phyloP scores from a whole-genome alignment of 2,329 filamentous ascomycete genomes.

The Fusarium mangiferae region DNA sequence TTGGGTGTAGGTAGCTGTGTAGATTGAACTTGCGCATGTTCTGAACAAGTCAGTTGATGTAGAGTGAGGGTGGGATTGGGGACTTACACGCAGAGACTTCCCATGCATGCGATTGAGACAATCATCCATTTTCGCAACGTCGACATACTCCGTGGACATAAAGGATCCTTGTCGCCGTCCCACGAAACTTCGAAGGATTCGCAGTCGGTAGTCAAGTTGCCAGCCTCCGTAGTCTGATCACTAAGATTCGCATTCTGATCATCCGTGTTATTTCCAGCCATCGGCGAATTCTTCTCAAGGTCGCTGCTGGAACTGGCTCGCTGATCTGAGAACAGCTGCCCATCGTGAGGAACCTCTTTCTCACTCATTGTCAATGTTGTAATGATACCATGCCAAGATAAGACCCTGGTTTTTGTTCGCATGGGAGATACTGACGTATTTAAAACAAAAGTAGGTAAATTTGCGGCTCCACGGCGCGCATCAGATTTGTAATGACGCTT shows the following conservation, averaged over 20 bases:
- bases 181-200: slow-evolving; percentile 4
- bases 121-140: slow-evolving; percentile 24
- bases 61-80: fast-evolving
- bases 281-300: neutral
- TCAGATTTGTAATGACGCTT: slow-evolving; percentile 25
- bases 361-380: neutral
- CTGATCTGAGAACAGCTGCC: neutral
- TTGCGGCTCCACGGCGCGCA: slow-evolving; percentile 10
- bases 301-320: neutral
- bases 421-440: slow-evolving; percentile 6
- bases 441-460: neutral
- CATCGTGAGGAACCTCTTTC: neutral
- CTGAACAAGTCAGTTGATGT: slow-evolving; percentile 51
- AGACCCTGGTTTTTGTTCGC: neutral
- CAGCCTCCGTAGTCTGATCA: slow-evolving; percentile 21
- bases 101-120: slow-evolving; percentile 25
- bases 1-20: slow-evolving; percentile 52
- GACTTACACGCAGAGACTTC: slow-evolving; percentile 31
- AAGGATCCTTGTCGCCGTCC: slow-evolving; percentile 25
- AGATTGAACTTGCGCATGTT: slow-evolving; percentile 83
- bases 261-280: neutral
- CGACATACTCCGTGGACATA: slow-evolving; percentile 26
- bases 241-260: slow-evolving; percentile 4
- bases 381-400: neutral
- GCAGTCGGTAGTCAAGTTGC: neutral